These are phyloP conservation scores for Tilletia indica DNA, from an alignment of 1,284 basidiomycete genomes.

Conservation along the genomic window DNA sequence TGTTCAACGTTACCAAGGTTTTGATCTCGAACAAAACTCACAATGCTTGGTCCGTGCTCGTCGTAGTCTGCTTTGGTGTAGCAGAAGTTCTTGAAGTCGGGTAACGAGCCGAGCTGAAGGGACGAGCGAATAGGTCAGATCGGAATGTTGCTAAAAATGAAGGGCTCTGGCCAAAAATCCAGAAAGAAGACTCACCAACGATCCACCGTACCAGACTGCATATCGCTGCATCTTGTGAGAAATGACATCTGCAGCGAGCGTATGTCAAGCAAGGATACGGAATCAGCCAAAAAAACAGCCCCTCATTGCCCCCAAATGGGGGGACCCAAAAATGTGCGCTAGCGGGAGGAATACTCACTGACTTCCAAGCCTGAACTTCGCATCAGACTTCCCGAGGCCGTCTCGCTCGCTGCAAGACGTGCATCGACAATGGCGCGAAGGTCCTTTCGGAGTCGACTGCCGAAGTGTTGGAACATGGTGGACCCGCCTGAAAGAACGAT, in stretches of 20 bases:
- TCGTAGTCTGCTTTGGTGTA: constrained; percentile 97
- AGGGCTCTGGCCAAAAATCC: no score
- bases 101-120: constrained; percentile 60
- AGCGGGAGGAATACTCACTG: constrained; percentile 21
- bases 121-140: background rate
- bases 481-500: constrained; percentile 92
- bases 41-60: constrained; percentile 93
- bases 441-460: constrained; percentile 89
- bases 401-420: constrained; percentile 75
- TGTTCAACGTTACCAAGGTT: no score
- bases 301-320: background rate
- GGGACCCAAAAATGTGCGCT: background rate
- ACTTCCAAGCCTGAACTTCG: constrained; percentile 58
- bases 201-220: constrained; percentile 98
- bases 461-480: constrained; percentile 98
- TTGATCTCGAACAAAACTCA: constrained; percentile 60
- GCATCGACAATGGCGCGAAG: constrained; percentile 90
- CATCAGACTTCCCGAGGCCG: constrained; percentile 72
- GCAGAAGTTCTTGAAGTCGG: constrained; percentile 95
- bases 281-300: background rate
- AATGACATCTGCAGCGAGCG: constrained; percentile 77
- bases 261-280: background rate
- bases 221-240: constrained; percentile 96
- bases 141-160: background rate
- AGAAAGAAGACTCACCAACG: constrained; percentile 63